These are phyloP conservation scores for Urtica urens DNA, from an alignment of 306 rosid genomes.

Conservation along the genomic window DNA sequence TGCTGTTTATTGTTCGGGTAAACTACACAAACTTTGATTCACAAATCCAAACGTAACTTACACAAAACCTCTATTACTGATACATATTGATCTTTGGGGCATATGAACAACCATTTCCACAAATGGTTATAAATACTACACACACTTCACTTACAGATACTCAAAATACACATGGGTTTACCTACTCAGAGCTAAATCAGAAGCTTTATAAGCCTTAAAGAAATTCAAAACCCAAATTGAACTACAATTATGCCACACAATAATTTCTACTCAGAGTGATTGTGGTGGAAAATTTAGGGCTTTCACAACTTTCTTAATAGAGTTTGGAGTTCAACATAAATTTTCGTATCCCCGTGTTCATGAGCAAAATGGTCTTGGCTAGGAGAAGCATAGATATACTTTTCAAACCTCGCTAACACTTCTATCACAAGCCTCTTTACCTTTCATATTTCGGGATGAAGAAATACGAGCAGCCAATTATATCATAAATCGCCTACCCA, in stretches of 20 bases:
- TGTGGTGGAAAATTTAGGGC: not conserved
- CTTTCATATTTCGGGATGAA: too few species aligned
- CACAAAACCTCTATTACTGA: not conserved
- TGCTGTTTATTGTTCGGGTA: not conserved
- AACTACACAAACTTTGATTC: not conserved
- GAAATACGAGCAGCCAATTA: too few species aligned
- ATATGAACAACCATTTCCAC: not conserved
- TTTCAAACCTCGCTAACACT: too few species aligned
- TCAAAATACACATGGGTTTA: not conserved
- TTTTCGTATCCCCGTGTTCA: not conserved
- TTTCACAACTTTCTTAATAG: not conserved
- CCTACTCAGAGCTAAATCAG: not conserved
- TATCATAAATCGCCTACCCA: too few species aligned
- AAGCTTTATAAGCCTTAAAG: not conserved
- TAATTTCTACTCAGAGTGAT: not conserved
- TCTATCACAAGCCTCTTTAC: too few species aligned
- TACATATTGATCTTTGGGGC: not conserved
- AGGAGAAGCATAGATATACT: not conserved
- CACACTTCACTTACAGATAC: not conserved
- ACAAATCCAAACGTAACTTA: not conserved
- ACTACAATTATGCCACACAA: not conserved
- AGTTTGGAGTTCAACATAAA: not conserved
- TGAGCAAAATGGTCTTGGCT: not conserved
- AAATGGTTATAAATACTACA: not conserved
- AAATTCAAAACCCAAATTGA: not conserved